These are phyloP conservation scores for Starmerella potacharoeniae DNA, from an alignment of 805 yeast species.

Conservation along the genomic window DNA sequence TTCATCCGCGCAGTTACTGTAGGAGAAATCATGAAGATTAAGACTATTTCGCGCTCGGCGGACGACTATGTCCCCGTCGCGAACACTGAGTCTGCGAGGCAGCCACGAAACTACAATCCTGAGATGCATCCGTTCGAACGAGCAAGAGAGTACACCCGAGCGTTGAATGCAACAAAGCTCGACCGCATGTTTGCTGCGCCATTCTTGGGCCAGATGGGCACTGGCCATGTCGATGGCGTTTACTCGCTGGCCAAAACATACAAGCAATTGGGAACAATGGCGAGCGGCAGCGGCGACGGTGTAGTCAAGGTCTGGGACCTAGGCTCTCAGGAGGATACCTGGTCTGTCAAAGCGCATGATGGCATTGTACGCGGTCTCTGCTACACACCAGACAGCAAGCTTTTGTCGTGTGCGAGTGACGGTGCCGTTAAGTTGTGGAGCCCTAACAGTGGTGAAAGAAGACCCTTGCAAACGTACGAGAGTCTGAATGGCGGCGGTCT, in stretches of 20 bases:
- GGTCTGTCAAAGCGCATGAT: slow-evolving; percentile 76
- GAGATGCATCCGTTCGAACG: slow-evolving; percentile 94
- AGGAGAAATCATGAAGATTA: slow-evolving; percentile 47
- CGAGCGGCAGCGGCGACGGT: slow-evolving; percentile 94
- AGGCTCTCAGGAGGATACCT: slow-evolving; percentile 61
- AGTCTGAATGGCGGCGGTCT: slow-evolving; percentile 64
- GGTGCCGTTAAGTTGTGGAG: slow-evolving; percentile 86
- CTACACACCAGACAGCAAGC: slow-evolving; percentile 51
- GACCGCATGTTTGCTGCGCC: slow-evolving; percentile 98
- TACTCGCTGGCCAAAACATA: slow-evolving; percentile 76
- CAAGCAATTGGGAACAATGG: slow-evolving; percentile 56
- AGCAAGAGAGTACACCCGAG: slow-evolving; percentile 91
- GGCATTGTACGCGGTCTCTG: slow-evolving; percentile 80
- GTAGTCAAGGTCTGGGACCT: slow-evolving; percentile 88
- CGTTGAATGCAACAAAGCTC: slow-evolving; percentile 85
- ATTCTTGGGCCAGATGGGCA: slow-evolving; percentile 86
- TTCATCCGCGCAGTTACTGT: neutral
- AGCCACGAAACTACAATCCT: slow-evolving; percentile 85
- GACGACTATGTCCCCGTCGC: slow-evolving; percentile 88
- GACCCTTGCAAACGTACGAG: slow-evolving; percentile 63
- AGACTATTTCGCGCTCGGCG: slow-evolving; percentile 77
- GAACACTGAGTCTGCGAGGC: slow-evolving; percentile 74
- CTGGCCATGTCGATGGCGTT: slow-evolving; percentile 91
- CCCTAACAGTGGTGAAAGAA: slow-evolving; percentile 32
- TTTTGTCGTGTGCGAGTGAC: slow-evolving; percentile 84